Percentiles rank a stretch among this genome's conserved stretches.
phyloP scores from a whole-genome alignment of 1,284 basidiomycete species.

The Cryptococcus deneoformans region DNA sequence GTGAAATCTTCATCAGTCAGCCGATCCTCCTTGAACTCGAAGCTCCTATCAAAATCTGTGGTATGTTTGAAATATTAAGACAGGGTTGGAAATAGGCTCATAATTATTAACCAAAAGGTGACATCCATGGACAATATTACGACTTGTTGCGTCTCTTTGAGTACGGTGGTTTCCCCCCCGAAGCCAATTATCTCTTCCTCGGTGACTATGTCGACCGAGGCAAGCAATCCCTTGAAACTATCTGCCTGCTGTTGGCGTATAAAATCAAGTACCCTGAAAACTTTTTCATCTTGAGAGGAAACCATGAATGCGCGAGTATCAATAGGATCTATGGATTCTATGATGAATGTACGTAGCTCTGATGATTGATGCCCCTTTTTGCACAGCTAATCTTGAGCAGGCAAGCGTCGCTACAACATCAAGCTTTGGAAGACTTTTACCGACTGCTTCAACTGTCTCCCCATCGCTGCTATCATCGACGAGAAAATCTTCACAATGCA shows the following conservation, averaged over 20 bases:
- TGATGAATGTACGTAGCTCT: conserved; percentile 54
- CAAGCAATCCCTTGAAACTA: conserved; percentile 98
- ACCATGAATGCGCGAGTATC: conserved; percentile 99
- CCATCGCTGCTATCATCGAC: conserved; percentile 62
- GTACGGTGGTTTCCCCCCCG: conserved; percentile 99
- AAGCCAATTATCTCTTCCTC: conserved; percentile 96
- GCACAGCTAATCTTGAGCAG: conserved; percentile 25
- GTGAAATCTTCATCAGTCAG: conserved; percentile 62
- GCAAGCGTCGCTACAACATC: conserved; percentile 63
- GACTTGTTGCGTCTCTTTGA: conserved; percentile 98
- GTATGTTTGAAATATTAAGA: conserved; percentile 37
- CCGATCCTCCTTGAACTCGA: conserved; percentile 61
- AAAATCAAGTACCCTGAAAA: conserved; percentile 99
- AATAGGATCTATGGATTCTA: conserved; percentile 58
- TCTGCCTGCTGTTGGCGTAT: conserved; percentile 94
- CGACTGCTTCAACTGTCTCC: conserved; percentile 63
- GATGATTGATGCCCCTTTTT: not conserved
- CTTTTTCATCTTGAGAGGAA: conserved; percentile 96
- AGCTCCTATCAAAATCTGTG: conserved; percentile 63
- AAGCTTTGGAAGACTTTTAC: conserved; percentile 66
- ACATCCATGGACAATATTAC: conserved; percentile 60
- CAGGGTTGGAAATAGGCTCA: not conserved
- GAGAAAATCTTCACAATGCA: conserved; percentile 61
- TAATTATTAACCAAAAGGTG: not conserved
- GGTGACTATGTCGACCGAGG: conserved; percentile 99